Percentiles rank a stretch among this genome's conserved stretches.
Evolutionary conservation across 441 rosid genomes (phyloP).

Genomic region (Euphorbia schlechtendalii): DNA sequence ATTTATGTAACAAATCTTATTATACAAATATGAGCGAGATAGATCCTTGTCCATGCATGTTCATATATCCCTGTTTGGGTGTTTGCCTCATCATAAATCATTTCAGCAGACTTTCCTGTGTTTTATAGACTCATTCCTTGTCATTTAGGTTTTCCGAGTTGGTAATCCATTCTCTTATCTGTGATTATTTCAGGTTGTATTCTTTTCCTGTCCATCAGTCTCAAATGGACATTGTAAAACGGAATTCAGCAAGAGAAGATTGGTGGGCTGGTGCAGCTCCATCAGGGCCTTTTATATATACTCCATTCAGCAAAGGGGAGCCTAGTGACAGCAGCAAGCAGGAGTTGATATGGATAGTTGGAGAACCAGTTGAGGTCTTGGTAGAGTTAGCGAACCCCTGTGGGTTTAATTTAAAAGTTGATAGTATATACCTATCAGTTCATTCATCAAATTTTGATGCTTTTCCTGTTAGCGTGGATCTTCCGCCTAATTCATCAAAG

Average conservation of each 20-base stretch:
- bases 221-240: conserved; percentile 75
- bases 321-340: conserved; percentile 68
- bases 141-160: conserved; percentile 3
- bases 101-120: background rate
- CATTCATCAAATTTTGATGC: conserved; percentile 86
- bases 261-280: conserved; percentile 98
- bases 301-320: conserved; percentile 95
- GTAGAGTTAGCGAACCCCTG: conserved; percentile 99
- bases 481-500: conserved; percentile 90
- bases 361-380: conserved; percentile 94
- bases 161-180: conserved; percentile 2
- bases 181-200: conserved; percentile 44
- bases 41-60: background rate
- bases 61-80: background rate
- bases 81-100: background rate
- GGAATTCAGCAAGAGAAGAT: conserved; percentile 82
- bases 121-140: background rate
- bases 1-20: background rate
- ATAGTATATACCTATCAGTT: conserved; percentile 82
- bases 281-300: conserved; percentile 97
- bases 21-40: no score
- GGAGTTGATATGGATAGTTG: conserved; percentile 86
- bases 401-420: conserved; percentile 83
- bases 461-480: conserved; percentile 82
- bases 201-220: conserved; percentile 83